Percentiles rank a stretch among this genome's conserved stretches.
These are phyloP conservation scores for Hydnomerulius pinastri DNA, from an alignment of 768 basidiomycete species.

Conservation along the genomic window DNA sequence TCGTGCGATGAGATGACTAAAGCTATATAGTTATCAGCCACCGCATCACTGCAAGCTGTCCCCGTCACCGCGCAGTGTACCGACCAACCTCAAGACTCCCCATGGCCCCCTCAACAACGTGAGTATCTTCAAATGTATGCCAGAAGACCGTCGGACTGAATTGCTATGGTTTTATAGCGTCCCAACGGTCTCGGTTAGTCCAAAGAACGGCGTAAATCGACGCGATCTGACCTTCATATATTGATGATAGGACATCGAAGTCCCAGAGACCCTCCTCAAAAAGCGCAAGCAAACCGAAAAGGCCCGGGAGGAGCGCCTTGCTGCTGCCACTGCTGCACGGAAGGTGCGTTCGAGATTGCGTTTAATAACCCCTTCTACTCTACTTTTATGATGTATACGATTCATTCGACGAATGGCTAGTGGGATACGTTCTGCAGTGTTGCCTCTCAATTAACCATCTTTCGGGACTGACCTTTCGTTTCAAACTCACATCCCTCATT, in stretches of 20 bases:
- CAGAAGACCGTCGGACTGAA: conserved; percentile 2
- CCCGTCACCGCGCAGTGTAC: conserved; percentile 23
- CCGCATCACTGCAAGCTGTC: conserved; percentile 21
- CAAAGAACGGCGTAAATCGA: conserved; percentile 1
- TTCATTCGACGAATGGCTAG: conserved; percentile 81
- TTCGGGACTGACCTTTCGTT: conserved; percentile 62
- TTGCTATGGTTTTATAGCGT: conserved; percentile 32
- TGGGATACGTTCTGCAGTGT: conserved; percentile 50
- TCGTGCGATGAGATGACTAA: conserved; percentile 31
- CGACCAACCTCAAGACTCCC: conserved; percentile 38
- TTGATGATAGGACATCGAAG: conserved; percentile 76
- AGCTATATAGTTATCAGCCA: conserved; percentile 44
- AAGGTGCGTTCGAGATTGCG: conserved; percentile 61
- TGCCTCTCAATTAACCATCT: conserved; percentile 88
- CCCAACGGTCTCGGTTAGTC: conserved; percentile 48
- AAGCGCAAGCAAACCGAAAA: conserved; percentile 98
- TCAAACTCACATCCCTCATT: not conserved
- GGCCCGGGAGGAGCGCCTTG: conserved; percentile 90
- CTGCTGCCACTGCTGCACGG: conserved; percentile 78
- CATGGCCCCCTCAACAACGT: conserved; percentile 58
- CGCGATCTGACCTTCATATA: conserved; percentile 13
- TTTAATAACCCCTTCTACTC: conserved; percentile 17
- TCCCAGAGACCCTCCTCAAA: conserved; percentile 99
- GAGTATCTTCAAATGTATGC: conserved; percentile 28
- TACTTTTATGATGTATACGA: conserved; percentile 79